These are phyloP conservation scores for Entrophospora sp. DNA, from an alignment of 192 early-diverging fungal species.

Conservation along the genomic window DNA sequence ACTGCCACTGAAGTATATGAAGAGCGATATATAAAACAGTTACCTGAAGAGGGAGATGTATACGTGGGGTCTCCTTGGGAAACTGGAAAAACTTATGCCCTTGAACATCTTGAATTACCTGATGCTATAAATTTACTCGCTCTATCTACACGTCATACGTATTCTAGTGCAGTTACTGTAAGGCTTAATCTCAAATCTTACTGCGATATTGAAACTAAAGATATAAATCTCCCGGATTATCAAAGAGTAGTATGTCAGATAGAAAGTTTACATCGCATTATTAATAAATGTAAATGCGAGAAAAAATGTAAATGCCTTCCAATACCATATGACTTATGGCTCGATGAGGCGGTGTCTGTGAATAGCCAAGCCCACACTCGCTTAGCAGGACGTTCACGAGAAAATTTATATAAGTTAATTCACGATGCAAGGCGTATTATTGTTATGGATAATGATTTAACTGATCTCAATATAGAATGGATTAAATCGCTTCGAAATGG, in stretches of 20 bases:
- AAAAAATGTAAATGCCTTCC: constrained; percentile 3
- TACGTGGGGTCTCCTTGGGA: constrained; percentile 6
- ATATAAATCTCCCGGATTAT: neutral
- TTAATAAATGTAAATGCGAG: constrained; percentile 8
- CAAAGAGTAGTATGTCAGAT: constrained; percentile 1
- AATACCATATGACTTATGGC: constrained; percentile 1
- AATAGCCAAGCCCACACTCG: too few species aligned
- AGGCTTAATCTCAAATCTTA: constrained; percentile 12
- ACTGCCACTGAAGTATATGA: constrained; percentile 8
- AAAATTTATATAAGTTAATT: too few species aligned
- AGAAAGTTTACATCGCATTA: constrained; percentile 8
- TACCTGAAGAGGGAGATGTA: constrained; percentile 6
- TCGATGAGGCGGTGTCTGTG: too few species aligned
- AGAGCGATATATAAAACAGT: constrained; percentile 3
- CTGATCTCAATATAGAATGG: too few species aligned
- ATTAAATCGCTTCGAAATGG: neutral
- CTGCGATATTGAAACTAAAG: neutral
- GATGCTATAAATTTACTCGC: constrained; percentile 1
- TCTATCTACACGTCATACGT: neutral
- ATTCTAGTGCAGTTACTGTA: neutral
- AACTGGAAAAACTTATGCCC: constrained; percentile 4
- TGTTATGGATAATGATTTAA: too few species aligned
- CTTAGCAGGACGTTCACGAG: too few species aligned
- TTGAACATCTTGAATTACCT: neutral
- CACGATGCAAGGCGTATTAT: too few species aligned